These are phyloP conservation scores for grape (Vitis vinifera) DNA, from an alignment of 164 flowering plant species.

Conservation along the genomic window ASM3070453v1 NC_081818.1:1156501-1157000, in stretches of 20 bases:
- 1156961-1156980: constrained; percentile 81
- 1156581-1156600: constrained; percentile 90
- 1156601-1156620: constrained; percentile 77
- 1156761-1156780: too few relatives aligned
- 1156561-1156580: constrained; percentile 68
- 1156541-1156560: background rate
- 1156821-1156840: background rate
- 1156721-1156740: too few relatives aligned
- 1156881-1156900: constrained; percentile 92
- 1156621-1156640: constrained; percentile 96
- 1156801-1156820: background rate
- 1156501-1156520: background rate
- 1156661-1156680: constrained; percentile 30
- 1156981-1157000: constrained; percentile 89
- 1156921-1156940: constrained; percentile 86
- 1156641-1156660: constrained; percentile 70
- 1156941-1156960: constrained; percentile 88
- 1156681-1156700: too few relatives aligned
- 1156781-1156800: too few relatives aligned
- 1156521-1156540: background rate
- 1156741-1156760: too few relatives aligned
- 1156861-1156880: constrained; percentile 91
- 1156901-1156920: constrained; percentile 95
- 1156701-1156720: too few relatives aligned
- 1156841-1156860: constrained; percentile 67